phyloP scores from a whole-genome alignment of 192 early-diverging fungal genomes.

The Ambispora gerdemannii region DNA sequence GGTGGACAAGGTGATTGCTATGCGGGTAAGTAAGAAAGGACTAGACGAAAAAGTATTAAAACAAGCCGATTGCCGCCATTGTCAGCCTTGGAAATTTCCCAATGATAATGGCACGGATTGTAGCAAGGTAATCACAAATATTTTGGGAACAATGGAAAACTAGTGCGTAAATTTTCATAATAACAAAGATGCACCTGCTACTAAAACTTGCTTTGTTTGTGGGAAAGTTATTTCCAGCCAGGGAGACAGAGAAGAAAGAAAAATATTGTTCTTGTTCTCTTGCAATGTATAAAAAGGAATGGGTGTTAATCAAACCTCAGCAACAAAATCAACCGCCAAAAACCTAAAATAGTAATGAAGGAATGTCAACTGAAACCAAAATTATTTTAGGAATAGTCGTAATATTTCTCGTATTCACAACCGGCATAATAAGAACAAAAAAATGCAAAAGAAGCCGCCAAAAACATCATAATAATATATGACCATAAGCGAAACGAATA shows the following conservation, averaged over 20 bases:
- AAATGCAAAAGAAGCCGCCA: not conserved
- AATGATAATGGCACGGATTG: no score
- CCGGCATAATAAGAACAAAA: not conserved
- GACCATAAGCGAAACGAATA: conserved; percentile 19
- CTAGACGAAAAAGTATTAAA: conserved; percentile 2
- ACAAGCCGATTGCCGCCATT: not conserved
- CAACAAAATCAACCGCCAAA: not conserved
- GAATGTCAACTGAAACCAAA: conserved; percentile 16
- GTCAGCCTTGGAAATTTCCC: conserved; percentile 5
- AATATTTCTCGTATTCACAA: not conserved
- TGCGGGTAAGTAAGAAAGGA: not conserved
- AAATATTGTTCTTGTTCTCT: not conserved
- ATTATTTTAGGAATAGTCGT: not conserved
- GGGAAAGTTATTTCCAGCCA: not conserved
- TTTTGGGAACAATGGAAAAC: no score
- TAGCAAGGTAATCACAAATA: no score
- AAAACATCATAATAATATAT: conserved; percentile 7
- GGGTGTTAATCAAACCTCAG: not conserved
- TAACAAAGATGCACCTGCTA: not conserved
- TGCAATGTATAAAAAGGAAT: not conserved
- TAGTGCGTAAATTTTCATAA: no score
- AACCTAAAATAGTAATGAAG: not conserved
- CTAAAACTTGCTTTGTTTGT: conserved; percentile 9
- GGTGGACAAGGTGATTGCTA: no score
- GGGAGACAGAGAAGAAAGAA: not conserved